phyloP scores from a whole-genome alignment of 2,329 filamentous ascomycete genomes.

The Didymella exigua region DNA sequence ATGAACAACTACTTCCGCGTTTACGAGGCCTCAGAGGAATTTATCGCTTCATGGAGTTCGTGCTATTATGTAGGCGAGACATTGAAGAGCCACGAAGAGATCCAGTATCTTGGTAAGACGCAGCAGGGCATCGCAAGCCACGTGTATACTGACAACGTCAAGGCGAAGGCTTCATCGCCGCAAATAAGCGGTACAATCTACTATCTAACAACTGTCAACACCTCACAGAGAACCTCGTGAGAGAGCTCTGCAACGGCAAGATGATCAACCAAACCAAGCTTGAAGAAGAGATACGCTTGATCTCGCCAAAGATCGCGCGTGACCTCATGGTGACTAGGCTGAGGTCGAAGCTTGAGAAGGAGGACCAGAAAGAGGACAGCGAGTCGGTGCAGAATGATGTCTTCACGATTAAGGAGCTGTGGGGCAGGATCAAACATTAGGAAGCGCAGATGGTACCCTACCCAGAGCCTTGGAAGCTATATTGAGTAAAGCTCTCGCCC shows the following conservation, averaged over 20 bases:
- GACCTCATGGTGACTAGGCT: conserved; percentile 14
- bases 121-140: no score
- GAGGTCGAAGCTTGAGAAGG: conserved; percentile 15
- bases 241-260: conserved; percentile 16
- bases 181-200: conserved; percentile 16
- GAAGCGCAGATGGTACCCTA: neutral
- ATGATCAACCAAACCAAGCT: conserved; percentile 19
- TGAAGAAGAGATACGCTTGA: conserved; percentile 15
- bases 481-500: no score
- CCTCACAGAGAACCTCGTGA: conserved; percentile 13
- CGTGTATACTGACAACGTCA: neutral
- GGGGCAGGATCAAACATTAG: conserved; percentile 16
- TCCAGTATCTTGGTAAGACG: conserved; percentile 9
- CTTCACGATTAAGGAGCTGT: conserved; percentile 17
- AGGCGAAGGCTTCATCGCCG: conserved; percentile 15
- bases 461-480: neutral
- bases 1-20: conserved; percentile 20
- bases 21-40: conserved; percentile 11
- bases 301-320: conserved; percentile 18
- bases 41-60: conserved; percentile 15
- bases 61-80: conserved; percentile 21
- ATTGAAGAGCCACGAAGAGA: conserved; percentile 13
- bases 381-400: conserved; percentile 16
- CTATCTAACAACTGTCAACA: conserved; percentile 19
- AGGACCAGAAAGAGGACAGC: conserved; percentile 17